Percentiles rank a stretch among this genome's conserved stretches.
Conservation (phyloP, 192 early-diverging fungal species). For the Backusella macrospora region DNA sequence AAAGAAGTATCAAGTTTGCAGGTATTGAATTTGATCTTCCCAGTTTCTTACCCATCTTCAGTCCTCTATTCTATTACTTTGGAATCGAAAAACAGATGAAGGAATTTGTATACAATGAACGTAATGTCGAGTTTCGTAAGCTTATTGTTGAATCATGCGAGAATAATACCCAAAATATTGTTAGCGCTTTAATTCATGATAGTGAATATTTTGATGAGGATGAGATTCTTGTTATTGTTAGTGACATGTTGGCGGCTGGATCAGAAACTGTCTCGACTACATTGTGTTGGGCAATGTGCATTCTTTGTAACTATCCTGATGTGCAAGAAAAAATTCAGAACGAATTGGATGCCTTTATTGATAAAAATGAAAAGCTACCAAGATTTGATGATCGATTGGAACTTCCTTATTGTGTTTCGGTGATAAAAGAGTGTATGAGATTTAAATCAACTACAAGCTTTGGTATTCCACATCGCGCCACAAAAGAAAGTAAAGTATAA, state of each 20-base stretch:
- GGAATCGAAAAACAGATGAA: not conserved
- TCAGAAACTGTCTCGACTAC: not conserved
- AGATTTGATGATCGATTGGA: not conserved
- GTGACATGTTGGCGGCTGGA: conserved; percentile 3
- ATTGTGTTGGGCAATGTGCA: not conserved
- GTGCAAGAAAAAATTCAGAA: not conserved
- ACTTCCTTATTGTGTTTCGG: conserved; percentile 27
- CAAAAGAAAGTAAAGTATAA: conserved; percentile 16
- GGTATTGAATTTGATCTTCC: not conserved
- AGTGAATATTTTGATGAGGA: not conserved
- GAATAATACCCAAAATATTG: not conserved
- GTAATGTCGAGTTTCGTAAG: not conserved
- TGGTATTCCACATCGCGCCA: conserved; percentile 21
- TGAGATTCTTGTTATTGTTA: not conserved
- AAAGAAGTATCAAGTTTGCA: not conserved
- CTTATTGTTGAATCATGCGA: not conserved
- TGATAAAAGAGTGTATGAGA: conserved; percentile 28
- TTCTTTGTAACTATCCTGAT: not conserved
- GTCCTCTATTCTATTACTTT: not conserved
- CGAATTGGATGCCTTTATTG: not conserved
- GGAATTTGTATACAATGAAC: not conserved
- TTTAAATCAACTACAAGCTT: conserved; percentile 10
- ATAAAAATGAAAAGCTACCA: conserved; percentile 1
- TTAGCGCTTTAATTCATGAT: not conserved
- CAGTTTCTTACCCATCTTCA: conserved; percentile 7